phyloP scores from a whole-genome alignment of 192 early-diverging fungal genomes.

The Rhizophagus prolifer region DNA sequence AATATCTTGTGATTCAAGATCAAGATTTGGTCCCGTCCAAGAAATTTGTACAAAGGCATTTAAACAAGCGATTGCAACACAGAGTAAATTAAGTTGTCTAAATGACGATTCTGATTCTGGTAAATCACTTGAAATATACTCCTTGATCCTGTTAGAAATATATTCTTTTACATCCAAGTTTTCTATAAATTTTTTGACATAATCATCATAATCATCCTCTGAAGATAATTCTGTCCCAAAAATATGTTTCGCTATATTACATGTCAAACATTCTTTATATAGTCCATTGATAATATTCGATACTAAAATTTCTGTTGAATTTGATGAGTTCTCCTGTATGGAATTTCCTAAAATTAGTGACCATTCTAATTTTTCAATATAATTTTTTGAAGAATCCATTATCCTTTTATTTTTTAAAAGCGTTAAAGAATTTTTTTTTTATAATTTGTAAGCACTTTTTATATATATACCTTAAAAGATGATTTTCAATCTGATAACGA shows the following conservation, averaged over 20 bases:
- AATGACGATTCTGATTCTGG: constrained; percentile 3
- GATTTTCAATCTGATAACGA: too few species aligned
- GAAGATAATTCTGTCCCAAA: constrained; percentile 51
- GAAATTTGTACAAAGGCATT: constrained; percentile 80
- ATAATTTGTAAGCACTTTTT: too few species aligned
- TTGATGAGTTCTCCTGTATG: background rate
- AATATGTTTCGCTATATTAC: constrained; percentile 40
- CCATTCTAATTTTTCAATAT: constrained; percentile 21
- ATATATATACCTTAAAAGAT: too few species aligned
- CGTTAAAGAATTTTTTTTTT: too few species aligned
- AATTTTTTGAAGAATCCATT: background rate
- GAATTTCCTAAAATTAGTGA: background rate
- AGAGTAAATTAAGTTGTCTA: constrained; percentile 44
- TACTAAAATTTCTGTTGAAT: background rate
- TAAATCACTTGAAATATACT: constrained; percentile 35
- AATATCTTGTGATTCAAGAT: constrained; percentile 55
- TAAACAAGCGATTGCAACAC: constrained; percentile 69
- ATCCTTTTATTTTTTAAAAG: too few species aligned
- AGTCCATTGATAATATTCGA: constrained; percentile 40
- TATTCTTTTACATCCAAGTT: constrained; percentile 46
- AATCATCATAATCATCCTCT: constrained; percentile 21
- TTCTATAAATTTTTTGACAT: constrained; percentile 27
- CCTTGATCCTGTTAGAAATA: constrained; percentile 37
- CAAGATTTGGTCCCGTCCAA: constrained; percentile 85
- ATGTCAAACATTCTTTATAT: constrained; percentile 52